Conservation (phyloP, 108 stramenopile species). For the Stephanodiscus minutulus region DNA sequence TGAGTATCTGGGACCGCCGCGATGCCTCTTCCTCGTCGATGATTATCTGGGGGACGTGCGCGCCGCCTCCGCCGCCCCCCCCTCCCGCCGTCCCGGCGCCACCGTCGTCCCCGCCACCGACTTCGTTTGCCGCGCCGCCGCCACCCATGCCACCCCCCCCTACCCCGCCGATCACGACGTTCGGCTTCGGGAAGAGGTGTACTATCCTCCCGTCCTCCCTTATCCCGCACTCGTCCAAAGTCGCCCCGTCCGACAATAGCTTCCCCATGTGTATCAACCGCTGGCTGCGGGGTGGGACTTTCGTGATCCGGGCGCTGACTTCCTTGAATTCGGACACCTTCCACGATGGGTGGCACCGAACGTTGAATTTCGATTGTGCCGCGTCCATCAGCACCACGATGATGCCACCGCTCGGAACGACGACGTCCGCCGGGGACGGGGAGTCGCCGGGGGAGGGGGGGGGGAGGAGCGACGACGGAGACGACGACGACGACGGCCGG, state of each 20-base stretch:
- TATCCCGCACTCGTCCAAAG: slow-evolving; percentile 58
- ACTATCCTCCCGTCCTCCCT: slow-evolving; percentile 57
- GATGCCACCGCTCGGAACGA: slow-evolving; percentile 45
- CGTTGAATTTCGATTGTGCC: slow-evolving; percentile 69
- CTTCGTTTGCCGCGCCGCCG: background rate
- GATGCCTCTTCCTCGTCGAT: slow-evolving; percentile 77
- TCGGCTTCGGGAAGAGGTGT: slow-evolving; percentile 84
- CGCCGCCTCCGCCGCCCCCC: slow-evolving; percentile 57
- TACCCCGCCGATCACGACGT: slow-evolving; percentile 55
- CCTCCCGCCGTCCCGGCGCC: slow-evolving; percentile 9
- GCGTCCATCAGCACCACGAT: slow-evolving; percentile 64
- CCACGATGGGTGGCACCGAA: slow-evolving; percentile 55
- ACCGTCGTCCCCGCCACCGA: slow-evolving; percentile 7
- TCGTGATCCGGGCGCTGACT: slow-evolving; percentile 53
- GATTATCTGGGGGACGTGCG: slow-evolving; percentile 77
- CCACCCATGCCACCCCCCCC: slow-evolving; percentile 7
- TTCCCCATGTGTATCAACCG: slow-evolving; percentile 78
- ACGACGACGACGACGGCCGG: background rate
- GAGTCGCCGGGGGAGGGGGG: too few species aligned
- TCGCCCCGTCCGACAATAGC: slow-evolving; percentile 56
- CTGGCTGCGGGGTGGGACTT: slow-evolving; percentile 66
- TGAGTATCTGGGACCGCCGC: slow-evolving; percentile 71
- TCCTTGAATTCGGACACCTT: slow-evolving; percentile 61
- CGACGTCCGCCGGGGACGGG: too few species aligned
- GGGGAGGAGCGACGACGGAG: background rate